A percentile compares a stretch with the other conserved stretches of the same genome.
Evolutionary conservation across 495 filamentous ascomycete genomes (phyloP).

Genomic region (Gamarada debralockiae): DNA sequence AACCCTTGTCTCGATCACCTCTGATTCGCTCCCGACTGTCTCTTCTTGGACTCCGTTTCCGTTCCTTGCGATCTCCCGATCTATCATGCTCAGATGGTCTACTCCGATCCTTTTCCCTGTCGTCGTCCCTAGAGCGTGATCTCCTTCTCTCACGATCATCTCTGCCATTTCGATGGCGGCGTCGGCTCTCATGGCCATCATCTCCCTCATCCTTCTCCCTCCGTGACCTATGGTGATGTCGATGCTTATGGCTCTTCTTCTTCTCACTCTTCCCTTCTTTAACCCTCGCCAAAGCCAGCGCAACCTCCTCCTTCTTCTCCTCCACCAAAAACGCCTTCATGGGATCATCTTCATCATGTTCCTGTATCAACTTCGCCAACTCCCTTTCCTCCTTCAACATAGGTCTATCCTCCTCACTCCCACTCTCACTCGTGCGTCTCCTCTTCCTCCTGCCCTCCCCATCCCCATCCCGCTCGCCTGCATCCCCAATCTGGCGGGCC

Average conservation of each 20-base stretch:
- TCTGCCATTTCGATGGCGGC: constrained; percentile 17
- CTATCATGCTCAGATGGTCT: constrained; percentile 24
- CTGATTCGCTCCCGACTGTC: constrained; percentile 15
- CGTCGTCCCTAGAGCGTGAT: constrained; percentile 22
- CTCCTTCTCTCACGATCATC: constrained; percentile 24
- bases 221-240: constrained; percentile 38
- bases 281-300: constrained; percentile 56
- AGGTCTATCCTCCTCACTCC: constrained; percentile 34
- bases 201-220: constrained; percentile 15
- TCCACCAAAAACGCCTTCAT: constrained; percentile 90
- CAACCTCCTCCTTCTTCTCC: constrained; percentile 85
- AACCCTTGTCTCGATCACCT: constrained; percentile 2
- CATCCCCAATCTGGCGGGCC: constrained; percentile 29
- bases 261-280: constrained; percentile 31
- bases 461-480: constrained; percentile 1
- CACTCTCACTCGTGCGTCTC: constrained; percentile 23
- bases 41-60: constrained; percentile 26
- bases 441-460: constrained; percentile 33
- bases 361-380: constrained; percentile 65
- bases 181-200: constrained; percentile 21
- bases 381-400: constrained; percentile 67
- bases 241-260: constrained; percentile 48
- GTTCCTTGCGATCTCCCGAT: constrained; percentile 23
- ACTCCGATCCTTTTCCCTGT: constrained; percentile 24
- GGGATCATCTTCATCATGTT: constrained; percentile 93